These are phyloP conservation scores for Solanum virginianum DNA, from an alignment of 257 asterid genomes.

Conservation along the genomic window DNA sequence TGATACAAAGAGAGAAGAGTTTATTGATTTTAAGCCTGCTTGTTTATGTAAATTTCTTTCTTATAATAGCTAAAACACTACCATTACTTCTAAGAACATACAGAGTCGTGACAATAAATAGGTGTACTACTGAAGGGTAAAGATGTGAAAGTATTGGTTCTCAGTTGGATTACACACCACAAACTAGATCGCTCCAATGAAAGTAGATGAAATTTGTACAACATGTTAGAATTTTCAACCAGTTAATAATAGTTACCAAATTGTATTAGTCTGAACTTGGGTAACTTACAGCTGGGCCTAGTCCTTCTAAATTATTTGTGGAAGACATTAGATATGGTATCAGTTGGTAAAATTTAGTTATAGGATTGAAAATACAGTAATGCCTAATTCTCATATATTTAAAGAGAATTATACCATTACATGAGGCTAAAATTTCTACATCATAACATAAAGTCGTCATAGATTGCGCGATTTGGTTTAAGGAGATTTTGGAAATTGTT, in stretches of 20 bases:
- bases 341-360: neutral
- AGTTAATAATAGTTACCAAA: neutral
- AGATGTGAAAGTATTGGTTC: neutral
- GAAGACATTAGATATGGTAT: neutral
- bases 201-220: neutral
- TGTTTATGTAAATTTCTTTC: neutral
- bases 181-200: neutral
- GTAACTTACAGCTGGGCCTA: neutral
- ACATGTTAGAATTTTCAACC: neutral
- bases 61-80: neutral
- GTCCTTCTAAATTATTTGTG: neutral
- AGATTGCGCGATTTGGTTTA: too few relatives aligned
- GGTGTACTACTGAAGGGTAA: neutral
- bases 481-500: too few relatives aligned
- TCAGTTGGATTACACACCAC: neutral
- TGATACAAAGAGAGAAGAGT: too few relatives aligned
- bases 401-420: neutral
- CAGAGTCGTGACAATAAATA: neutral
- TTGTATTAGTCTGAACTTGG: neutral
- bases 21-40: too few relatives aligned
- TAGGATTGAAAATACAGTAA: neutral
- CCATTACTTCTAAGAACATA: neutral
- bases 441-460: neutral
- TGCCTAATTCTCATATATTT: neutral
- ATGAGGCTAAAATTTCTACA: neutral